phyloP scores from a whole-genome alignment of 306 rosid genomes.

The Pyrus pyrifolia region DNA sequence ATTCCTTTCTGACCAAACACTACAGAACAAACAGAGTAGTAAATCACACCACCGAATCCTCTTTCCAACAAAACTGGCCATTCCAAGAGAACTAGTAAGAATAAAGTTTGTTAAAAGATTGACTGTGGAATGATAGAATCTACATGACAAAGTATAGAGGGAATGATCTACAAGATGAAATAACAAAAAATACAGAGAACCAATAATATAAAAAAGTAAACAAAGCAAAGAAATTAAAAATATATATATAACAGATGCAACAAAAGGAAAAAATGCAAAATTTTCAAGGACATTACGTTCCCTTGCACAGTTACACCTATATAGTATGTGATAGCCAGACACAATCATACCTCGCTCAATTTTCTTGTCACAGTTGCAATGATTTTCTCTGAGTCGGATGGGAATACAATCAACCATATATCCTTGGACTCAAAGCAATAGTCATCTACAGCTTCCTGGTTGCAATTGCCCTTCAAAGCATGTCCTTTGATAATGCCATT shows the following conservation, averaged over 20 bases:
- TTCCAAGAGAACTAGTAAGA: neutral
- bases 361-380: slow-evolving; percentile 69
- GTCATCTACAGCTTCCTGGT: slow-evolving; percentile 41
- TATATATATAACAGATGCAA: neutral
- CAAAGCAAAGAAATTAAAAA: neutral
- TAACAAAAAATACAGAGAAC: neutral
- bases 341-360: slow-evolving; percentile 58
- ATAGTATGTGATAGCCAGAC: neutral
- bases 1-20: neutral
- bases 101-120: neutral
- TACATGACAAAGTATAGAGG: neutral
- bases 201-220: neutral
- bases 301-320: neutral
- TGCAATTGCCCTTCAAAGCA: slow-evolving; percentile 59
- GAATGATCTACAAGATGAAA: neutral
- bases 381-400: slow-evolving; percentile 87
- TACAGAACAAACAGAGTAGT: neutral
- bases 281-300: neutral
- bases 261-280: neutral
- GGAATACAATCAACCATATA: slow-evolving; percentile 82
- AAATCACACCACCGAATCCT: neutral
- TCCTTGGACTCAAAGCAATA: slow-evolving; percentile 78
- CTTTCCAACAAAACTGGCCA: neutral
- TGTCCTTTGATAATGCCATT: slow-evolving; percentile 83
- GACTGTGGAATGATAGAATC: neutral